These are phyloP conservation scores for Cladosporium halotolerans DNA, from an alignment of 2,329 filamentous ascomycete species.

Conservation along the genomic window DNA sequence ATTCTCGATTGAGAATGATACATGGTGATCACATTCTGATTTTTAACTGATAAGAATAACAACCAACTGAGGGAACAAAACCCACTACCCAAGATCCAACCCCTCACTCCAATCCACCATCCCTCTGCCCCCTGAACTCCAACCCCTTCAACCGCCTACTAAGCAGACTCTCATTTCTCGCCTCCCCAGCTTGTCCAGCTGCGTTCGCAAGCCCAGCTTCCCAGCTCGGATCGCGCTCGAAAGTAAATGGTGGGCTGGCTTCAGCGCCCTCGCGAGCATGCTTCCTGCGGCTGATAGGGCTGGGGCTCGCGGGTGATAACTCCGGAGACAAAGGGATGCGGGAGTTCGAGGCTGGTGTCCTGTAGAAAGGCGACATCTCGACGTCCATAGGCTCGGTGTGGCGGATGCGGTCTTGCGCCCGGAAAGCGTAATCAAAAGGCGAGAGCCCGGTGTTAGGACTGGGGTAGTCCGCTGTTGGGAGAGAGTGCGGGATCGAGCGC, in stretches of 20 bases:
- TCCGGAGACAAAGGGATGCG: background rate
- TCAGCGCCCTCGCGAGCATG: conserved; percentile 10
- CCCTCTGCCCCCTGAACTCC: conserved; percentile 26
- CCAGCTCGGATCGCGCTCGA: conserved; percentile 41
- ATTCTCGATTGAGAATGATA: too few species aligned
- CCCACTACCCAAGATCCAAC: too few species aligned
- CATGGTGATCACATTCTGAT: too few species aligned
- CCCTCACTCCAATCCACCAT: too few species aligned
- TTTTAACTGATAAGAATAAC: too few species aligned
- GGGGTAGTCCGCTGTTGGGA: background rate
- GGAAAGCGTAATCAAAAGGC: background rate
- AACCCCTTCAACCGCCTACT: conserved; percentile 61
- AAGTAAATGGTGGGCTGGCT: conserved; percentile 16
- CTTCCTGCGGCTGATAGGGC: background rate
- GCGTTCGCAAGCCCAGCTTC: conserved; percentile 27
- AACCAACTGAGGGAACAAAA: too few species aligned
- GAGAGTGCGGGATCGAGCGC: background rate
- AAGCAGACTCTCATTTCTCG: conserved; percentile 55
- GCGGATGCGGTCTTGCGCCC: background rate
- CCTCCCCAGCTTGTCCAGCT: conserved; percentile 23
- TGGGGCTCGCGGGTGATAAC: background rate
- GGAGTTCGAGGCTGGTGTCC: background rate
- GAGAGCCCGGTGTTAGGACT: background rate
- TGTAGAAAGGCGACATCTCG: background rate
- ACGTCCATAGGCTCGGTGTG: background rate